Evolutionary conservation across 768 basidiomycete species (phyloP).

Genomic region (Pleurotus eryngii): DNA sequence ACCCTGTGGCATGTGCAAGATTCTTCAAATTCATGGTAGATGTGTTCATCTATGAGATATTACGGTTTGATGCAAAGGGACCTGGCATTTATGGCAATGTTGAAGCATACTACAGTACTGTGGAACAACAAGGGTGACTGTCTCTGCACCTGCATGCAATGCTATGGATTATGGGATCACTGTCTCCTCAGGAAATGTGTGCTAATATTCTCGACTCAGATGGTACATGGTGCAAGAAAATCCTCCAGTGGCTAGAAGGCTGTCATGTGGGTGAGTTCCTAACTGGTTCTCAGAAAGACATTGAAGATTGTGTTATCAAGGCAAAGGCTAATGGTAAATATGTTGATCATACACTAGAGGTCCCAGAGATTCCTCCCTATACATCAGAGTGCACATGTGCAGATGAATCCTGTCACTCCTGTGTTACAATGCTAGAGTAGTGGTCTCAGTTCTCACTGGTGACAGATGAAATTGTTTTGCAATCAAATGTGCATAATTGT

Average conservation of each 20-base stretch:
- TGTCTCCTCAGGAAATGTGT: not conserved
- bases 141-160: not conserved
- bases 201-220: not conserved
- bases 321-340: conserved; percentile 8
- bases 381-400: not conserved
- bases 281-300: conserved; percentile 16
- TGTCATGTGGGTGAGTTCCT: conserved; percentile 28
- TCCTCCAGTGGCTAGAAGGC: conserved; percentile 30
- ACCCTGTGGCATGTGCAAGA: not conserved
- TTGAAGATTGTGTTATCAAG: conserved; percentile 5
- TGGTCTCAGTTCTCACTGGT: conserved; percentile 12
- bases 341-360: conserved; percentile 17
- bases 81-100: not conserved
- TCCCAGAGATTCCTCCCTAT: conserved; percentile 19
- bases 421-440: conserved; percentile 12
- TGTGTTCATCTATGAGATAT: not conserved
- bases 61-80: not conserved
- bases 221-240: conserved; percentile 10
- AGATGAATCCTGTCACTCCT: conserved; percentile 19
- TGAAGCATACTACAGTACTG: not conserved
- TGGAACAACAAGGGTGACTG: not conserved
- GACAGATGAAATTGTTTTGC: conserved; percentile 25
- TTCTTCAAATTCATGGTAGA: not conserved
- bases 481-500: conserved; percentile 28
- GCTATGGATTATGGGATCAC: not conserved